Evolutionary conservation across 345 rosid genomes (phyloP).

Genomic region (Populus ilicifolia): DNA sequence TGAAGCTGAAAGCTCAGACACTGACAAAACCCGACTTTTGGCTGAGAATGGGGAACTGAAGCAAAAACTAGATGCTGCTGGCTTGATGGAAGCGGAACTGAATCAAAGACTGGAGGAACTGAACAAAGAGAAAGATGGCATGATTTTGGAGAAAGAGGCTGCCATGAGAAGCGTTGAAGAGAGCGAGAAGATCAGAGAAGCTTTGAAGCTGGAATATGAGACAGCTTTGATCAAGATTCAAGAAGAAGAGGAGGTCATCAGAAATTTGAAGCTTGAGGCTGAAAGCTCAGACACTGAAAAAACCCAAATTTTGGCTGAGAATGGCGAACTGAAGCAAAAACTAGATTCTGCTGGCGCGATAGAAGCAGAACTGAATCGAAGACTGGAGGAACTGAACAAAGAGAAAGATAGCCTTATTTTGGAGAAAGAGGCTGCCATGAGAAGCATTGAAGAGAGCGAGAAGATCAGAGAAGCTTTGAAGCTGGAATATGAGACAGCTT

Average conservation of each 20-base stretch:
- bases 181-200: constrained; percentile 16
- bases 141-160: constrained; percentile 20
- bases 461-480: constrained; percentile 27
- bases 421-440: constrained; percentile 27
- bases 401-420: constrained; percentile 16
- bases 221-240: constrained; percentile 48
- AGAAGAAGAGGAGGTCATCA: constrained; percentile 46
- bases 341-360: constrained; percentile 39
- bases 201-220: constrained; percentile 44
- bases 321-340: constrained; percentile 43
- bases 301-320: constrained; percentile 37
- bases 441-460: constrained; percentile 33
- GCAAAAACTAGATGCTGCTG: constrained; percentile 43
- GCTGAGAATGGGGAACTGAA: constrained; percentile 47
- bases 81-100: constrained; percentile 39
- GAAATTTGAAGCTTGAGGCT: constrained; percentile 50
- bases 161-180: constrained; percentile 12
- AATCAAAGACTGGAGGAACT: constrained; percentile 21
- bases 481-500: constrained; percentile 47
- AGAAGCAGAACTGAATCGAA: constrained; percentile 36
- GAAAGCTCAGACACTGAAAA: constrained; percentile 45
- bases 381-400: constrained; percentile 19
- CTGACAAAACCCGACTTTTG: constrained; percentile 36
- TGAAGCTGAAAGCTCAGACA: constrained; percentile 45
- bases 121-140: constrained; percentile 7